Evolutionary conservation across 2,329 filamentous ascomycete species (phyloP), one percentile per base, ranked within the genome.

Genomic region (Teratosphaeriaceae sp.): DNA sequence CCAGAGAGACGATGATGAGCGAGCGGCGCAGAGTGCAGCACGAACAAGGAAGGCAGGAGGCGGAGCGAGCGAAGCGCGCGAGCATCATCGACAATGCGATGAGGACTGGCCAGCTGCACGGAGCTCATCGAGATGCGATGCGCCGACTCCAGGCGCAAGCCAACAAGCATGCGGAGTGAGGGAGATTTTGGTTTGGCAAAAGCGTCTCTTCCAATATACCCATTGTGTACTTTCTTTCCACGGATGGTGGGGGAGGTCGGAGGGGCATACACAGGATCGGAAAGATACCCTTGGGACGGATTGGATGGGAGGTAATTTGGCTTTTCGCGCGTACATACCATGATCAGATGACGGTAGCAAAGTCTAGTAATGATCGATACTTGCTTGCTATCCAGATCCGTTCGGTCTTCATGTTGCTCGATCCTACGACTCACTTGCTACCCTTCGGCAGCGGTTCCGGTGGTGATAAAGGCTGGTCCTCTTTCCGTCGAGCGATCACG

Each of bases 71-170:
- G 50, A 70, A 76, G 42, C 70, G 73, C 5, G 79, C 85, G 12
- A 75, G 75, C 38, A 73, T 74, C 27, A 80, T 88, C 55, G 84
- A 88, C 50, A 78, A 84, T 61, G 75, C 78, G 49, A 92, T 94
- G 84, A 74, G 86, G 44, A 79, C 76, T 5, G 81, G 82, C 0
- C 78, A 84, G 51, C 76, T 94, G 69, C 70, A 84, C 40, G 83
- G 85, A 30, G 74, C 82, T 16, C 89, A 96, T 61, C 75, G 84
- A 16, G 83, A 90, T 51, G 85, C 84, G 1, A 76, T 96, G 77
- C 75, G 85, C 50, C 80, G 74, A 62, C 84, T 96, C 80, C 88
- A 94, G 60, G 73, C 73, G 13, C 64, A 67, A 38, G 76, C 74
- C 0, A 76, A 46, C 18, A 34, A 46, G 42, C 16, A 38, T n/a